Conservation (phyloP, 192 early-diverging fungal species). For the Dispira parvispora region DNA sequence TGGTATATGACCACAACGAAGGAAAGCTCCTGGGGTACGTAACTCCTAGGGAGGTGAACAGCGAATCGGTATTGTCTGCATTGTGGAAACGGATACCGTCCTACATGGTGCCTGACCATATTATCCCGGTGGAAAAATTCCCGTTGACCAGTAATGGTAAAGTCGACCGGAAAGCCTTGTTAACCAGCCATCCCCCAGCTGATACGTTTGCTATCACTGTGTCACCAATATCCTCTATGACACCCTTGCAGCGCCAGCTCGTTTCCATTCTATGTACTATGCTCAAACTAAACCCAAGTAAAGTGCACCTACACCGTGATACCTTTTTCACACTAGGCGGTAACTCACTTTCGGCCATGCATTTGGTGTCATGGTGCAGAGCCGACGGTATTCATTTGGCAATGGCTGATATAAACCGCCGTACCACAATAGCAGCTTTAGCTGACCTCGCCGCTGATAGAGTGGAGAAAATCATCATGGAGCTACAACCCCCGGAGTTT, state of each 20-base stretch:
- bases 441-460: neutral
- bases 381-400: neutral
- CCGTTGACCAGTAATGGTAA: neutral
- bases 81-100: constrained; percentile 33
- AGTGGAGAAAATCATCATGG: neutral
- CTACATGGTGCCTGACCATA: constrained; percentile 40
- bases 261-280: neutral
- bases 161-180: neutral
- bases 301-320: neutral
- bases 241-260: neutral
- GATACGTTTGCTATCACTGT: too few species aligned
- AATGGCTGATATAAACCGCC: neutral
- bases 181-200: neutral
- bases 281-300: neutral
- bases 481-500: neutral
- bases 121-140: neutral
- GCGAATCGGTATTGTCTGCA: constrained; percentile 22
- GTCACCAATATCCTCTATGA: neutral
- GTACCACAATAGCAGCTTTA: neutral
- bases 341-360: constrained; percentile 7
- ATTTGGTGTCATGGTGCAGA: neutral
- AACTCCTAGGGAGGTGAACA: constrained; percentile 16
- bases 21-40: constrained; percentile 38
- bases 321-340: constrained; percentile 6
- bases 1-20: constrained; percentile 13